Conservation (phyloP, 225 moss, liverwort and hornwort species). For the Pseudoscleropodium purum region DNA sequence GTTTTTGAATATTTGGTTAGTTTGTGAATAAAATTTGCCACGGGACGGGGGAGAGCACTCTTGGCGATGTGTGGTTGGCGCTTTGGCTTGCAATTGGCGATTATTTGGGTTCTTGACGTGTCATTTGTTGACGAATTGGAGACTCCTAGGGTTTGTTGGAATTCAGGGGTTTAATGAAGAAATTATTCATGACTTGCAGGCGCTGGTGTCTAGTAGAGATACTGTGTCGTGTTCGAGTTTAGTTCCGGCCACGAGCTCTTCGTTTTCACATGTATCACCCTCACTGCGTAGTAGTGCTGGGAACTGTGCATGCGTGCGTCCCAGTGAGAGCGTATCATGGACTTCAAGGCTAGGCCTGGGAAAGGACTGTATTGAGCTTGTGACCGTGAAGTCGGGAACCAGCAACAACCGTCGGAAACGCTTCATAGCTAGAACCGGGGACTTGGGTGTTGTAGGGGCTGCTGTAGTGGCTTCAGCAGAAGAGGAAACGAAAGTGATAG, state of each 20-base stretch:
- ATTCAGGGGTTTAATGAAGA: neutral
- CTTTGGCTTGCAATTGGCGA: neutral
- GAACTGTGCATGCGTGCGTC: slow-evolving; percentile 1
- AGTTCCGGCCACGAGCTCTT: slow-evolving; percentile 1
- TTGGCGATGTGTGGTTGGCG: neutral
- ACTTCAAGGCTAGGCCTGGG: neutral
- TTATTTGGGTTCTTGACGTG: neutral
- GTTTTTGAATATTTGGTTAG: neutral
- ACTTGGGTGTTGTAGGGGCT: slow-evolving; percentile 15
- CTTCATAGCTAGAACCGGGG: neutral
- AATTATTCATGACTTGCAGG: neutral
- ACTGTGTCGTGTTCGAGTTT: slow-evolving; percentile 8
- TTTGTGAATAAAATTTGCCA: neutral
- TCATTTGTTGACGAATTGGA: neutral
- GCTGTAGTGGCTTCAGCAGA: slow-evolving; percentile 33
- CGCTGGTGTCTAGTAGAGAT: slow-evolving; percentile 8
- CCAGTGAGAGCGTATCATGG: slow-evolving; percentile 2
- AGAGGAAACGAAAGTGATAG: slow-evolving; percentile 21
- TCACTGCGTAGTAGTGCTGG: neutral
- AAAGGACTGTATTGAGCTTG: neutral
- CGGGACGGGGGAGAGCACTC: neutral
- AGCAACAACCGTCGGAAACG: neutral
- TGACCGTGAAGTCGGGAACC: neutral
- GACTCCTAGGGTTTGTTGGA: neutral
- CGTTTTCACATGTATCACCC: neutral